Base-by-base conservation (phyloP, 2,329 filamentous ascomycete genomes). In the Alternaria hordeiaustralica region DNA sequence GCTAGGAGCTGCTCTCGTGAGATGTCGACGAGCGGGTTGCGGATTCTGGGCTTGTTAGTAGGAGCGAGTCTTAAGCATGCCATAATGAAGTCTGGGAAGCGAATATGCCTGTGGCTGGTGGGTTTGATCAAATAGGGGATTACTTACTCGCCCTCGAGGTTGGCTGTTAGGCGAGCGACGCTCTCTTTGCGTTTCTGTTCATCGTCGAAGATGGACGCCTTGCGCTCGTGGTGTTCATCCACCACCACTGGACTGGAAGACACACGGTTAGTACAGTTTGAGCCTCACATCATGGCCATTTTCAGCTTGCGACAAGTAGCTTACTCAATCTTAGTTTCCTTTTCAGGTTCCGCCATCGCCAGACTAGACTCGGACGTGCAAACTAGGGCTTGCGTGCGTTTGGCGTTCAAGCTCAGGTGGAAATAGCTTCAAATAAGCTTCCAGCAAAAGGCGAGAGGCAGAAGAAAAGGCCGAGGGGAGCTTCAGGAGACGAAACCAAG, bases 1-100 rank as follows among this genome's bases (percentile, higher is more conserved):
- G 76, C 75, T 54, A 90, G 77, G 8, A 91, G 84, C 70, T 82
- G 76, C 25, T 78, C 82, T 66, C 79, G 84, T 7, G 87, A 79
- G 46, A 90, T 82, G 44, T 85, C 87, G 26, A 85, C 82, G 4
- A 91, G 80, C 28, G 86, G 86, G 68, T 89, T 89, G 55, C 82
- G 80, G 71, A 88, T 84, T 68, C 86, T 87, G 63, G 5, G 13
- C 20, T 46, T 10, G 49, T 74, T n/a, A 69, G 64, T 28, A 25
- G 3, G 43, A 47, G 9, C 12, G 33, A 11, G 13, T 23, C 11
- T 15, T 4, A 33, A 6, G 12, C 6, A 51, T 15, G 3, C 3
- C 20, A 6, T 9, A n/a, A n/a, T n/a, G 20, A 15, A 26, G n/a
- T 49, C 11, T 26, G 1, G 9, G 23, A 1, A 3, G 3, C 8